phyloP scores from a whole-genome alignment of 2,329 filamentous ascomycete species.

The Verticillium alfalfae region DNA sequence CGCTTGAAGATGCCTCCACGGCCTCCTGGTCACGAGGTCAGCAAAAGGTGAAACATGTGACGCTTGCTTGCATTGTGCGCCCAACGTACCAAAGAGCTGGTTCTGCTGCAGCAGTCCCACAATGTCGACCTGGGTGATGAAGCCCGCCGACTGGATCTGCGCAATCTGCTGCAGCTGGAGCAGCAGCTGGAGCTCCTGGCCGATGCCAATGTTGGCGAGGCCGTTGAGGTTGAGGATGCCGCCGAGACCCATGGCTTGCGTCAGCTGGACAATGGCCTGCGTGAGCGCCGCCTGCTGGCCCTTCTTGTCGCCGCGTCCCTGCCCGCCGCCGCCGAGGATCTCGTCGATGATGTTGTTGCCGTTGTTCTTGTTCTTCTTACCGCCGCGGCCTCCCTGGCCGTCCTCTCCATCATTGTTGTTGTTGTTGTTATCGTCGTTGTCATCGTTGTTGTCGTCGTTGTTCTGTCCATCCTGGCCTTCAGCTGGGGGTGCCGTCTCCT shows the following conservation, averaged over 20 bases:
- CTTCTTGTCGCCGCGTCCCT: slow-evolving; percentile 6
- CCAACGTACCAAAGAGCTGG: slow-evolving; percentile 4
- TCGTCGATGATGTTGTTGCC: slow-evolving; percentile 4
- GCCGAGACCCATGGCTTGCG: slow-evolving; percentile 20
- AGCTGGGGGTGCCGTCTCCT: slow-evolving; percentile 8
- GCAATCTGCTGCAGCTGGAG: slow-evolving; percentile 19
- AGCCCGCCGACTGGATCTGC: slow-evolving; percentile 15
- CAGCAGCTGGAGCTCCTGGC: slow-evolving; percentile 18
- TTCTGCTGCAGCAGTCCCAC: slow-evolving; percentile 16
- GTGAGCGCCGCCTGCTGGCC: slow-evolving; percentile 7
- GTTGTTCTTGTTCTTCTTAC: slow-evolving; percentile 2
- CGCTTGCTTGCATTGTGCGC: too few relatives aligned
- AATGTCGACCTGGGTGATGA: slow-evolving; percentile 16
- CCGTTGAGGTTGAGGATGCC: slow-evolving; percentile 17
- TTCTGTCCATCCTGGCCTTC: slow-evolving; percentile 7
- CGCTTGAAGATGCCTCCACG: background rate
- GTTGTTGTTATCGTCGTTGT: slow-evolving; percentile 18
- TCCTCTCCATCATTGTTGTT: background rate
- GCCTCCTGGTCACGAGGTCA: background rate
- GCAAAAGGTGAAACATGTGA: too few relatives aligned
- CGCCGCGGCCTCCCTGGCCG: background rate
- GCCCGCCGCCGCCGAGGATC: slow-evolving; percentile 7
- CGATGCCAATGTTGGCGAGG: slow-evolving; percentile 19
- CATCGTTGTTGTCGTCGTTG: slow-evolving; percentile 15
- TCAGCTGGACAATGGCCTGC: slow-evolving; percentile 15